Evolutionary conservation across 345 rosid genomes (phyloP).

Genomic region (Aethionema arabicum): DNA sequence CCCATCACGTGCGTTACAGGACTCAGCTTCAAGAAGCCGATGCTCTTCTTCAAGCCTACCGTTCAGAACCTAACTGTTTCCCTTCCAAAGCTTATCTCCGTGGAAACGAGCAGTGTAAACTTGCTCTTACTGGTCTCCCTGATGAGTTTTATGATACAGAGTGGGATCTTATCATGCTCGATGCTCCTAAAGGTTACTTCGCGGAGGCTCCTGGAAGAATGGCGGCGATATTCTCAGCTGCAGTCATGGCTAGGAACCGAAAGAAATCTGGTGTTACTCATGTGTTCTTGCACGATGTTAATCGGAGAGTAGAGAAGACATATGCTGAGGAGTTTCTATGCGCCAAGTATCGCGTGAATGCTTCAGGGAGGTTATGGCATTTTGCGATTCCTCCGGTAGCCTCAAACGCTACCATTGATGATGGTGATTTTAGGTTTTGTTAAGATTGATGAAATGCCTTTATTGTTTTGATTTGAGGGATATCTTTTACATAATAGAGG

Average conservation of each 20-base stretch:
- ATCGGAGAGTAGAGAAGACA: slow-evolving; percentile 60
- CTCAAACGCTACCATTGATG: slow-evolving; percentile 33
- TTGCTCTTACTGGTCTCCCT: slow-evolving; percentile 56
- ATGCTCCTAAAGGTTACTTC: slow-evolving; percentile 68
- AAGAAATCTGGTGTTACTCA: slow-evolving; percentile 61
- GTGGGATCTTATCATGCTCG: slow-evolving; percentile 74
- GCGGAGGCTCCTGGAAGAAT: slow-evolving; percentile 61
- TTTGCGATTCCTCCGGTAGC: slow-evolving; percentile 54
- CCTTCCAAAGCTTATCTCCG: slow-evolving; percentile 44
- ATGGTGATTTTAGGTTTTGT: slow-evolving; percentile 35
- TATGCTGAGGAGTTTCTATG: slow-evolving; percentile 61
- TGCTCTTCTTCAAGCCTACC: slow-evolving; percentile 43
- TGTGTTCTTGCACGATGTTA: slow-evolving; percentile 63
- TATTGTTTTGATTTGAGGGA: no score
- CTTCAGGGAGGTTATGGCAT: slow-evolving; percentile 60
- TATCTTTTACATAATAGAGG: no score
- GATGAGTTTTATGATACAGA: slow-evolving; percentile 61
- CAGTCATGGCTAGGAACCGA: slow-evolving; percentile 63
- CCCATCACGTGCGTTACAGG: slow-evolving; percentile 60
- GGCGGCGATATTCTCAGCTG: slow-evolving; percentile 70
- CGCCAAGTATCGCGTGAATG: slow-evolving; percentile 46
- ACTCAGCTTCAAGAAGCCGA: slow-evolving; percentile 55
- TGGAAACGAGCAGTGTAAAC: slow-evolving; percentile 45
- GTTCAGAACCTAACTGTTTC: slow-evolving; percentile 39
- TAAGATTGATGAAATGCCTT: slow-evolving; percentile 15